Percentiles rank a stretch among this genome's conserved stretches.
These are phyloP conservation scores for Pleurotus tuber-regium DNA, from an alignment of 768 basidiomycete species.

Conservation along the genomic window DNA sequence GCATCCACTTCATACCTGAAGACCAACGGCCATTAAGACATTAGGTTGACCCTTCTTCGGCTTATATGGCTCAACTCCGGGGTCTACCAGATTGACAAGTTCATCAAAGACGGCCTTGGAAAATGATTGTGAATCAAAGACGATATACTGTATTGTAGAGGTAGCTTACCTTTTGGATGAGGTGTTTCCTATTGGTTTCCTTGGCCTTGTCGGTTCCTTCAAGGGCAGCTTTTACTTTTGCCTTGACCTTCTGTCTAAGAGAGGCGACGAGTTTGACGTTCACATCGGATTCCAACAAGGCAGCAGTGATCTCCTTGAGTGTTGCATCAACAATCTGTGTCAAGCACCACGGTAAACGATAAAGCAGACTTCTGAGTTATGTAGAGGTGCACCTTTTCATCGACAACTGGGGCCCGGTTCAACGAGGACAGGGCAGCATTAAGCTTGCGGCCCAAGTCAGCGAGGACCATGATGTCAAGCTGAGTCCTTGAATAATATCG, in stretches of 20 bases:
- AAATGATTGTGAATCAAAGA: background rate
- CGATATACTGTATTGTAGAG: background rate
- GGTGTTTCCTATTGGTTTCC: conserved; percentile 78
- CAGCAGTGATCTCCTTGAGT: conserved; percentile 93
- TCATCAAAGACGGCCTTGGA: conserved; percentile 93
- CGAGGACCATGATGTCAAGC: conserved; percentile 76
- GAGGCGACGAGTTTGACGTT: conserved; percentile 95
- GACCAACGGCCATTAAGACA: conserved; percentile 96
- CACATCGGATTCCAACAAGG: conserved; percentile 94
- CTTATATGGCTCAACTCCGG: conserved; percentile 93
- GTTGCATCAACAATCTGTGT: conserved; percentile 86
- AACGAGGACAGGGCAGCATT: conserved; percentile 92
- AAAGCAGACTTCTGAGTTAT: background rate
- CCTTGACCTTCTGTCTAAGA: conserved; percentile 85
- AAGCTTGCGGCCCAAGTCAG: conserved; percentile 91
- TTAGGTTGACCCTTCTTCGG: conserved; percentile 93
- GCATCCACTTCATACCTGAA: conserved; percentile 85
- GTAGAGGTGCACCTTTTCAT: conserved; percentile 71
- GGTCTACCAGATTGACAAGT: conserved; percentile 91
- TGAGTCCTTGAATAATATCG: conserved; percentile 9
- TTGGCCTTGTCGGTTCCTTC: conserved; percentile 74
- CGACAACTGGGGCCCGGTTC: conserved; percentile 80
- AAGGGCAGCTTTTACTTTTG: conserved; percentile 80
- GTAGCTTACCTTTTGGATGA: conserved; percentile 81
- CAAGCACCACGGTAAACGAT: background rate